These are phyloP conservation scores for Trichocomaceae sp. DNA, from an alignment of 2,329 filamentous ascomycete genomes.

Conservation along the genomic window DNA sequence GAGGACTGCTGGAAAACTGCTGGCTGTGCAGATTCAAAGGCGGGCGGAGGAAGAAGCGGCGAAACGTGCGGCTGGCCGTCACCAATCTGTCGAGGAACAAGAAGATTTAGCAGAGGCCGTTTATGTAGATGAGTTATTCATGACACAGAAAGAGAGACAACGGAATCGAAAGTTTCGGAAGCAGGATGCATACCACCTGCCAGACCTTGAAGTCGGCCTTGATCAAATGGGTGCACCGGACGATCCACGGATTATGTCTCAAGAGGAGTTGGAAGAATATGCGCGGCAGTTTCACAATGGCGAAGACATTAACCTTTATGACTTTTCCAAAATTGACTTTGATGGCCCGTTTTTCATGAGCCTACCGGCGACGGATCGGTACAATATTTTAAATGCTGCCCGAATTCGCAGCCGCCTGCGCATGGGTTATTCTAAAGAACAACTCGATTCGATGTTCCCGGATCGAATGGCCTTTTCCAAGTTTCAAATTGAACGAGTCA, in stretches of 20 bases:
- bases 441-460: slow-evolving; percentile 93
- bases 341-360: slow-evolving; percentile 93
- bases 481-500: slow-evolving; percentile 92
- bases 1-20: slow-evolving; percentile 79
- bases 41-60: slow-evolving; percentile 73
- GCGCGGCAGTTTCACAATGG: slow-evolving; percentile 85
- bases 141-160: slow-evolving; percentile 68
- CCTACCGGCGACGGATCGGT: slow-evolving; percentile 79
- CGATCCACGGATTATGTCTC: slow-evolving; percentile 92
- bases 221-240: slow-evolving; percentile 82
- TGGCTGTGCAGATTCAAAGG: slow-evolving; percentile 91
- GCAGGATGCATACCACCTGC: slow-evolving; percentile 91
- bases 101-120: slow-evolving; percentile 66
- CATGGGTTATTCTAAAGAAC: slow-evolving; percentile 95
- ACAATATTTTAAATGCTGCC: slow-evolving; percentile 95
- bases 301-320: slow-evolving; percentile 81
- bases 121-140: slow-evolving; percentile 83
- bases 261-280: slow-evolving; percentile 90
- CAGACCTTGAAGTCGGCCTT: slow-evolving; percentile 71
- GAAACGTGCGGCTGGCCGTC: slow-evolving; percentile 44
- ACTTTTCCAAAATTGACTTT: slow-evolving; percentile 98
- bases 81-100: slow-evolving; percentile 40
- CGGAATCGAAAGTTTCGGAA: slow-evolving; percentile 75
- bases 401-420: slow-evolving; percentile 77
- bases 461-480: slow-evolving; percentile 94